Evolutionary conservation across 2,329 filamentous ascomycete species (phyloP).

Genomic region (Neofusicoccum laricinum): DNA sequence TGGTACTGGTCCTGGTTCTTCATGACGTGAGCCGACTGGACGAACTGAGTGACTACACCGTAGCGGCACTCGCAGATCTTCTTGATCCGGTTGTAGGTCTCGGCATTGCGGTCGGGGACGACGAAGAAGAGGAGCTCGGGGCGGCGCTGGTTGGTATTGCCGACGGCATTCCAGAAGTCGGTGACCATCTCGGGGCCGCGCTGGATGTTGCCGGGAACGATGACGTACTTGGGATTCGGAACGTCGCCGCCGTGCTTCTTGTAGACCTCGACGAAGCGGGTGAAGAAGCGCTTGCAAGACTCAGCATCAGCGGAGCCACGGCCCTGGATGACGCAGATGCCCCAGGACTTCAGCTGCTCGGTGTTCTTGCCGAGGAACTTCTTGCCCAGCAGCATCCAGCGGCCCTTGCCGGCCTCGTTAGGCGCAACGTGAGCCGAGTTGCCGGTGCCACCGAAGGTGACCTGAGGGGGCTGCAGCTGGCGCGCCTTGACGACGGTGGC

Average conservation of each 20-base stretch:
- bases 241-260: slow-evolving; percentile 60
- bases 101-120: slow-evolving; percentile 66
- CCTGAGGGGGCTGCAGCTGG: slow-evolving; percentile 66
- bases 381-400: slow-evolving; percentile 84
- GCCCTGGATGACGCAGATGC: slow-evolving; percentile 64
- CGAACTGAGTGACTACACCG: slow-evolving; percentile 77
- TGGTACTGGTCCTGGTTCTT: slow-evolving; percentile 78
- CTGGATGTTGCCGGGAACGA: slow-evolving; percentile 31
- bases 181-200: slow-evolving; percentile 52
- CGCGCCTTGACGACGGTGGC: slow-evolving; percentile 67
- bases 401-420: slow-evolving; percentile 57
- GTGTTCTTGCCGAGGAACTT: slow-evolving; percentile 69
- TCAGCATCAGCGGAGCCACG: slow-evolving; percentile 47
- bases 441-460: slow-evolving; percentile 57
- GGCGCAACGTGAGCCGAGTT: slow-evolving; percentile 26
- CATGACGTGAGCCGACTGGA: slow-evolving; percentile 68
- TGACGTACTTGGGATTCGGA: slow-evolving; percentile 42
- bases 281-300: slow-evolving; percentile 53
- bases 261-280: slow-evolving; percentile 62
- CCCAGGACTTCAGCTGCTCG: slow-evolving; percentile 68
- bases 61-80: slow-evolving; percentile 82
- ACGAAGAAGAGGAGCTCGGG: slow-evolving; percentile 81
- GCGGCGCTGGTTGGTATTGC: slow-evolving; percentile 51
- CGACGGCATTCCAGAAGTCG: slow-evolving; percentile 55
- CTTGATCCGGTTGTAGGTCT: slow-evolving; percentile 82